Evolutionary conservation across 1,284 basidiomycete genomes (phyloP).

Genomic region (Ustilago xerochloae): DNA sequence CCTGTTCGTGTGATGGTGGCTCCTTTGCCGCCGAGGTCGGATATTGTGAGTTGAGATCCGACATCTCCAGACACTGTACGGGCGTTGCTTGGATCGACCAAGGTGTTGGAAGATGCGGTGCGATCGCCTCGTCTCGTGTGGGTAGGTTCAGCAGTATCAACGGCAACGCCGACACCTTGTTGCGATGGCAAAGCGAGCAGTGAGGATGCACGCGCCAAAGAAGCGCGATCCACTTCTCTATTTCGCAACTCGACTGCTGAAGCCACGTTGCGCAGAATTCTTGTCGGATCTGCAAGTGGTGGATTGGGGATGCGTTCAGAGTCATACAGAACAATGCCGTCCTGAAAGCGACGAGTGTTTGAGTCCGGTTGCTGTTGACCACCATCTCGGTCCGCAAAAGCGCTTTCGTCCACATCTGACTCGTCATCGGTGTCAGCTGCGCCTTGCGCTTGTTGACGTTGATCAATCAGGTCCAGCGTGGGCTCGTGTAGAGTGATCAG

Average conservation of each 20-base stretch:
- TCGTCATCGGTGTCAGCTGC: conserved; percentile 8
- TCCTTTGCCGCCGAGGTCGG: conserved; percentile 47
- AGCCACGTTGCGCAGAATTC: conserved; percentile 32
- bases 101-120: conserved; percentile 46
- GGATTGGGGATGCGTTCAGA: conserved; percentile 38
- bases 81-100: conserved; percentile 38
- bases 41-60: conserved; percentile 33
- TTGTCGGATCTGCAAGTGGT: conserved; percentile 21
- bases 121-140: conserved; percentile 30
- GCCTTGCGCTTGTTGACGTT: not conserved
- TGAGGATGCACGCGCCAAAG: conserved; percentile 21
- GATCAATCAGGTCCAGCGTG: conserved; percentile 20
- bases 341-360: conserved; percentile 36
- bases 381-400: not conserved
- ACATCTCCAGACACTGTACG: conserved; percentile 35
- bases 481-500: conserved; percentile 49
- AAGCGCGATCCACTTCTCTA: conserved; percentile 14
- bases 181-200: conserved; percentile 36
- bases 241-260: conserved; percentile 43
- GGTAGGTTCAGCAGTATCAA: not conserved
- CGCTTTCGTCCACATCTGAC: conserved; percentile 18
- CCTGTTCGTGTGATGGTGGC: conserved; percentile 46
- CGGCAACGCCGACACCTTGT: no score
- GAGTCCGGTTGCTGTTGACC: conserved; percentile 12
- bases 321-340: conserved; percentile 49